Base-by-base conservation (phyloP, 2,329 filamentous ascomycete genomes). In the Monosporascus sp. region DNA sequence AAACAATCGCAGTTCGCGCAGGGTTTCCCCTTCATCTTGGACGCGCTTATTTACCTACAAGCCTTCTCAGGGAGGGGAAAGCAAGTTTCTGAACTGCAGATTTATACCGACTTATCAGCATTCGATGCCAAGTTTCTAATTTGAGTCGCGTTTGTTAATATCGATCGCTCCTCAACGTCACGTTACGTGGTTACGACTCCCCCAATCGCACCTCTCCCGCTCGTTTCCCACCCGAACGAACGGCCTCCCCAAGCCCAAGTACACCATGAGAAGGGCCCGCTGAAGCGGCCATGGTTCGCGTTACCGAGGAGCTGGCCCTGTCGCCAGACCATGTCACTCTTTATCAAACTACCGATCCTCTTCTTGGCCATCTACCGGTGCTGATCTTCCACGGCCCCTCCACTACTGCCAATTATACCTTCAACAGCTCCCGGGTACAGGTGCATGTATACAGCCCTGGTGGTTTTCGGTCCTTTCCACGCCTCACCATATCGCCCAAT, bases 361-460 rank as follows among this genome's bases (percentile, higher is more conserved):
- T 92, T 60, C 86, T 95, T 53, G 87, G 87, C 71, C 82, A 92
- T 74, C 79, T 91, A 57, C 85, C 92, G 50, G 79, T 97, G 62
- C 80, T 97, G 62, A 81, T 97, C 70, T 97, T 97, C 78, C 90
- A 97, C 71, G 93, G 93, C 15, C 84, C 91, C 17, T 93, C 93
- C 47, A 91, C 92, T 31, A 95, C 90, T 44, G 86, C 89, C 65
- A 95, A 96, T 73, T 88, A 88, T 60, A 90, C 85, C 48, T 84
- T 86, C 65, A 95, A 90, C 73, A 93, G 88, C 73, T 97, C 93
- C 58, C 88, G 94, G 71, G 92, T 97, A 62, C 93, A 97, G 75
- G 83, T 94, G 59, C 94, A 97, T 72, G 83, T 99, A 72, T 90
- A 95, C 74, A 89, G 89, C 56, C 85, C 90, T 2, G 92, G 90